A percentile compares a stretch with the other conserved stretches of the same genome.
phyloP scores from a whole-genome alignment of 129 eudicot genomes.

The Glebionis coronaria region DNA sequence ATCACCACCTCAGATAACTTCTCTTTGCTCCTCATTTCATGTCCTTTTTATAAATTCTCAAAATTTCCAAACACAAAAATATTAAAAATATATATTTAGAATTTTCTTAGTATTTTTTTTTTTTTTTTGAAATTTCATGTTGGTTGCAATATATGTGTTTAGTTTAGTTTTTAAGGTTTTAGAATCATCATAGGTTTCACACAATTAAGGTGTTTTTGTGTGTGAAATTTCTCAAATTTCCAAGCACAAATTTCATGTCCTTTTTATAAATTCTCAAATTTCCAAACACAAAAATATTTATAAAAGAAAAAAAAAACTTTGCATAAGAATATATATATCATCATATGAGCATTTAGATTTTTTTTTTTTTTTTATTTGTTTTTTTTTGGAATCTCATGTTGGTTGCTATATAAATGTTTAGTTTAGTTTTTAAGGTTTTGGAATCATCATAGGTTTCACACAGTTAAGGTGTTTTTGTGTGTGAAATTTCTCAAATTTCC shows the following conservation, averaged over 20 bases:
- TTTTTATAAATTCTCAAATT: slow-evolving; percentile 8
- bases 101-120: background rate
- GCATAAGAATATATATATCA: too few relatives aligned
- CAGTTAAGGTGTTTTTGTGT: slow-evolving; percentile 25
- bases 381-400: slow-evolving; percentile 10
- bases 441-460: slow-evolving; percentile 6
- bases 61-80: slow-evolving; percentile 4
- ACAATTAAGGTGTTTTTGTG: slow-evolving; percentile 24
- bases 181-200: slow-evolving; percentile 6
- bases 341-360: background rate
- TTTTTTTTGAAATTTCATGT: slow-evolving; percentile 4
- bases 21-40: slow-evolving; percentile 17
- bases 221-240: too few relatives aligned
- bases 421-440: slow-evolving; percentile 1
- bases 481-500: too few relatives aligned
- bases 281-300: slow-evolving; percentile 14
- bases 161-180: slow-evolving; percentile 1
- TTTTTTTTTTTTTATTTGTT: too few relatives aligned
- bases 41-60: slow-evolving; percentile 17
- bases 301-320: background rate
- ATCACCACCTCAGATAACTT: slow-evolving; percentile 30
- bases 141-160: slow-evolving; percentile 18
- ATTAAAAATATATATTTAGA: background rate
- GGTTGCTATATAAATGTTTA: slow-evolving; percentile 13
- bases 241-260: slow-evolving; percentile 25